Conservation (phyloP, 164 flowering plant genomes). For the Akebia trifoliata region DNA sequence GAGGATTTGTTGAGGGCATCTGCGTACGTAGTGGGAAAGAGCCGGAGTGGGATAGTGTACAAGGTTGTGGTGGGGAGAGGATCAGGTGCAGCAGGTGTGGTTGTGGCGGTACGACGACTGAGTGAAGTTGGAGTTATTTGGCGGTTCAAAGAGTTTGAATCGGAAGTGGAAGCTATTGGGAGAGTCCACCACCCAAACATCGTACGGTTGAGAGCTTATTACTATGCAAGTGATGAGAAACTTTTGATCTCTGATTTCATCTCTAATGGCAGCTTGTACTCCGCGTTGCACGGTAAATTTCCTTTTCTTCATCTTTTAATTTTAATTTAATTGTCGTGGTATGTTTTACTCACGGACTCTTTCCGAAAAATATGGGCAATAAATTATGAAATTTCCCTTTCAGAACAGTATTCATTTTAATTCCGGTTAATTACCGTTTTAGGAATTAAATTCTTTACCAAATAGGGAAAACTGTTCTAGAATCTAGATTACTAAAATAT, state of each 20-base stretch:
- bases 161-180: conserved; percentile 77
- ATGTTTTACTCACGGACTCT: too few relatives aligned
- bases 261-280: conserved; percentile 66
- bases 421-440: too few relatives aligned
- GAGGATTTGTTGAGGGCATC: conserved; percentile 97
- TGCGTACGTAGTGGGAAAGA: conserved; percentile 91
- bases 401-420: too few relatives aligned
- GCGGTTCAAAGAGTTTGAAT: conserved; percentile 77
- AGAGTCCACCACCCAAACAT: conserved; percentile 71
- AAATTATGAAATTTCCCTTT: too few relatives aligned
- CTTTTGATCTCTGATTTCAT: conserved; percentile 77
- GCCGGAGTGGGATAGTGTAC: conserved; percentile 88
- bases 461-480: too few relatives aligned
- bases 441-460: too few relatives aligned
- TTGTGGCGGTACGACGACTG: conserved; percentile 82
- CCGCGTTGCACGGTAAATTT: conserved; percentile 75
- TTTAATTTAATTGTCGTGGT: neutral
- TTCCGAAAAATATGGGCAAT: too few relatives aligned
- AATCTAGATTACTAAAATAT: too few relatives aligned
- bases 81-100: conserved; percentile 29
- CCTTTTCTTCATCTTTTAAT: neutral
- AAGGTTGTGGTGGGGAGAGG: conserved; percentile 74
- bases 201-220: conserved; percentile 81
- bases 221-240: conserved; percentile 84
- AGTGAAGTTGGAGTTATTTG: conserved; percentile 57